These are phyloP conservation scores for Trichoderma citrinoviride DNA, from an alignment of 2,329 filamentous ascomycete species.

Conservation along the genomic window DNA sequence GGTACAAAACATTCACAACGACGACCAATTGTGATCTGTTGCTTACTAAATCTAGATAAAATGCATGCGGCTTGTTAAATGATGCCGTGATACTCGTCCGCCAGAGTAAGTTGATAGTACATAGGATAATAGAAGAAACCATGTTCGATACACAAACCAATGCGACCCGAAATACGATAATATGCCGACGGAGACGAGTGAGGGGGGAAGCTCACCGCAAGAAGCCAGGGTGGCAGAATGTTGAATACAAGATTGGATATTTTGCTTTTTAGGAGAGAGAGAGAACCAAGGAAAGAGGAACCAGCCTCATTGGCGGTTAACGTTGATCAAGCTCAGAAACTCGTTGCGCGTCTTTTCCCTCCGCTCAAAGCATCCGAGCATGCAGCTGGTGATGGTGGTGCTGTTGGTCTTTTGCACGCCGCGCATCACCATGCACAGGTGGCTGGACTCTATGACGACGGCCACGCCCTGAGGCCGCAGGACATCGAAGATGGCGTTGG, in stretches of 20 bases:
- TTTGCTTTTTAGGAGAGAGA: too few species aligned
- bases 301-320: slow-evolving; percentile 17
- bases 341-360: slow-evolving; percentile 94
- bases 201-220: background rate
- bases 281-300: too few species aligned
- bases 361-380: slow-evolving; percentile 91
- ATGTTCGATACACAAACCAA: background rate
- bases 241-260: slow-evolving; percentile 7
- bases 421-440: slow-evolving; percentile 98
- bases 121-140: background rate
- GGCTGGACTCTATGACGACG: slow-evolving; percentile 95
- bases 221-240: slow-evolving; percentile 7
- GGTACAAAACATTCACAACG: too few species aligned
- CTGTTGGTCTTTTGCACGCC: slow-evolving; percentile 91
- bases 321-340: slow-evolving; percentile 75
- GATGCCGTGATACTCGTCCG: slow-evolving; percentile 3
- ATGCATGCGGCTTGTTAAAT: background rate
- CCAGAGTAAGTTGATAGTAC: background rate
- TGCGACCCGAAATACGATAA: background rate
- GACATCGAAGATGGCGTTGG: slow-evolving; percentile 87
- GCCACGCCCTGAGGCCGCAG: slow-evolving; percentile 91
- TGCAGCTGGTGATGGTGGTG: slow-evolving; percentile 91
- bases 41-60: background rate
- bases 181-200: background rate
- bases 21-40: background rate